Percentiles rank a stretch among this genome's conserved stretches.
phyloP scores from a whole-genome alignment of 179 eudicot genomes.

The Actinidia arguta region DNA sequence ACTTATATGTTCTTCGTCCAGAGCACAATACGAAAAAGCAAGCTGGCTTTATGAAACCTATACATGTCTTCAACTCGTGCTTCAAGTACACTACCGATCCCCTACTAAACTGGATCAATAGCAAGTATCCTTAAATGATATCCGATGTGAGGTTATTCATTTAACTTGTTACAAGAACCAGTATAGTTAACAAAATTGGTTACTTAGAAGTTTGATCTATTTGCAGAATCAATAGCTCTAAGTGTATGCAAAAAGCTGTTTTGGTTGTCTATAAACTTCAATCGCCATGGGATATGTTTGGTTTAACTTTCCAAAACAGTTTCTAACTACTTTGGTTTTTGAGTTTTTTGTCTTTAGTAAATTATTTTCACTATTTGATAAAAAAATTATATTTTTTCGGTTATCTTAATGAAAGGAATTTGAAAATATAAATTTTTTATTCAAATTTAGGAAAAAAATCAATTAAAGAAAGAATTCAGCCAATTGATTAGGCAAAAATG shows the following conservation, averaged over 20 bases:
- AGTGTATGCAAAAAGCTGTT: not conserved
- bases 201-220: not conserved
- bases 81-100: not conserved
- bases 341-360: too few species aligned
- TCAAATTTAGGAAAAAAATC: too few species aligned
- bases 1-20: not conserved
- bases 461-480: too few species aligned
- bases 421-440: too few species aligned
- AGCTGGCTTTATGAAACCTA: not conserved
- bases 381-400: too few species aligned
- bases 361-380: too few species aligned
- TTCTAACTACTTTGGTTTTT: too few species aligned
- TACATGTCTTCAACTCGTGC: slow-evolving; percentile 6
- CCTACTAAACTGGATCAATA: not conserved
- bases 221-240: not conserved
- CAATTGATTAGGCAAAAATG: too few species aligned
- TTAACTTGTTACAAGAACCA: not conserved
- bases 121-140: not conserved
- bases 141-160: not conserved
- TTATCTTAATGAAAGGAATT: too few species aligned
- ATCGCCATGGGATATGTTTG: too few species aligned
- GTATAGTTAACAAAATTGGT: not conserved
- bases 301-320: too few species aligned
- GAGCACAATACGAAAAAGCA: not conserved
- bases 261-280: slow-evolving; percentile 5